Conservation (phyloP, 495 filamentous ascomycete genomes). For the Parmelia sp. region DNA sequence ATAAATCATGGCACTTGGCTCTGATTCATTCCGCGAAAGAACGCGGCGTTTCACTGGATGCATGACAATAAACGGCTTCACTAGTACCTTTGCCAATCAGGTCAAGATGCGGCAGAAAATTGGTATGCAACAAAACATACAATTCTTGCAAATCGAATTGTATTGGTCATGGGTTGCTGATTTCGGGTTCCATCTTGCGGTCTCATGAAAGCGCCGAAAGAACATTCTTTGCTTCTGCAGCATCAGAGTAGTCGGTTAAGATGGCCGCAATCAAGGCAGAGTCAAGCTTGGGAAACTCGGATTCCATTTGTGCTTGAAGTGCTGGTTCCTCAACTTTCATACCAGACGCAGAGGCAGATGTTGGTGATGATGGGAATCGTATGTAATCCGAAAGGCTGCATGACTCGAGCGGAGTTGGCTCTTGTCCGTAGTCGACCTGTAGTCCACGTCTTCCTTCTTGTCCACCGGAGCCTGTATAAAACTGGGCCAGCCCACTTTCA, state of each 20-base stretch:
- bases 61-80: neutral
- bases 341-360: neutral
- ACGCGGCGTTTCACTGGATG: neutral
- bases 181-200: neutral
- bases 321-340: neutral
- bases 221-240: conserved; percentile 13
- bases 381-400: conserved; percentile 22
- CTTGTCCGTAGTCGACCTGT: conserved; percentile 21
- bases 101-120: neutral
- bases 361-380: neutral
- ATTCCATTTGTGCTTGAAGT: conserved; percentile 9
- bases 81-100: neutral
- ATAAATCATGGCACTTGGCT: neutral
- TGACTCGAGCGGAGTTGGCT: conserved; percentile 15
- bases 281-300: conserved; percentile 21
- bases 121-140: neutral
- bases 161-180: neutral
- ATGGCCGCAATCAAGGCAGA: conserved; percentile 23
- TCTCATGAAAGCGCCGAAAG: conserved; percentile 11
- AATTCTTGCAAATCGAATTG: neutral
- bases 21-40: neutral
- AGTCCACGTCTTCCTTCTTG: neutral
- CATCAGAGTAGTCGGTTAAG: conserved; percentile 15
- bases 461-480: neutral
- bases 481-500: neutral